phyloP scores from a whole-genome alignment of 768 basidiomycete species.

The Russula vinacea region DNA sequence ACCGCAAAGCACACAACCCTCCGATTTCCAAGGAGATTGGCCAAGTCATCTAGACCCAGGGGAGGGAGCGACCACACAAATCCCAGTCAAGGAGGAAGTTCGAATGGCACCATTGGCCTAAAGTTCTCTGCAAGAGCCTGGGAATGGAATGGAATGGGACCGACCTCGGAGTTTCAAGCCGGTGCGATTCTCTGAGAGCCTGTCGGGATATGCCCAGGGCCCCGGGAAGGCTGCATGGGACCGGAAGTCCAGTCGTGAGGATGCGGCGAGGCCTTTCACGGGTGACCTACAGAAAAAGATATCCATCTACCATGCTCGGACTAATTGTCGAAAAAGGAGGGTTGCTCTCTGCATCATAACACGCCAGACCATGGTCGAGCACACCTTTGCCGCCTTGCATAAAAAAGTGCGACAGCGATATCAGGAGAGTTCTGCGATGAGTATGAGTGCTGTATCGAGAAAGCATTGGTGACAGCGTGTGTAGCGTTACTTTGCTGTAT shows the following conservation, averaged over 20 bases:
- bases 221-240: neutral
- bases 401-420: neutral
- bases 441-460: neutral
- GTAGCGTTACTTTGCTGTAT: neutral
- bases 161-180: neutral
- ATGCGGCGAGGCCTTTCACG: neutral
- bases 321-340: neutral
- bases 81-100: slow-evolving; percentile 14
- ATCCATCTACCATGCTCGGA: neutral
- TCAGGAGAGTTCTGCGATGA: neutral
- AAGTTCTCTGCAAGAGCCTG: slow-evolving; percentile 4
- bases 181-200: slow-evolving; percentile 9
- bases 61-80: neutral
- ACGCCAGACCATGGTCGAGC: too few relatives aligned
- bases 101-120: neutral
- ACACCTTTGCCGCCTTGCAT: neutral
- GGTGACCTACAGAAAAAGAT: neutral
- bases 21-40: slow-evolving; percentile 26
- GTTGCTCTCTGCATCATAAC: too few relatives aligned
- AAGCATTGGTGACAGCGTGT: neutral
- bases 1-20: slow-evolving; percentile 20
- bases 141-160: neutral
- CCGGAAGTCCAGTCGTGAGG: neutral
- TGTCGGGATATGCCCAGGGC: neutral
- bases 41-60: slow-evolving; percentile 2